Base-by-base conservation (phyloP, 2,329 filamentous ascomycete genomes). In the Colletotrichum sojae region DNA sequence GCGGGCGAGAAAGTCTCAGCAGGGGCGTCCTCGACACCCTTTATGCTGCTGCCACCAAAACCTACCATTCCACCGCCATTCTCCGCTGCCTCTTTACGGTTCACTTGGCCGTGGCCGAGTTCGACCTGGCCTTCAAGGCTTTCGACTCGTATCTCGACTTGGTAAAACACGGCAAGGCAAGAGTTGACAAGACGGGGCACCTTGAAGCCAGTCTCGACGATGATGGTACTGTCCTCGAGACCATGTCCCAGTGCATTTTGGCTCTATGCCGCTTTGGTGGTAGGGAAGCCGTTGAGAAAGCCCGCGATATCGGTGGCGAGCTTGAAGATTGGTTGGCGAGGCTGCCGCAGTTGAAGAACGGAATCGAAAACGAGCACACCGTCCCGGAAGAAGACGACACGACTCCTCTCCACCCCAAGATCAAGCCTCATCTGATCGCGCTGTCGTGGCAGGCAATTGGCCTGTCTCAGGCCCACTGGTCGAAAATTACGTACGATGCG, bases 101-200 rank as follows among this genome's bases (percentile, higher is more conserved):
- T 2, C 96, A 99, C 78, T 85, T 95, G 18, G 89, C 94, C 2
- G 85, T 98, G 18, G 94, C 94, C 9, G 95, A 99, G 74, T 98
- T 98, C 73, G 94, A 97, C 64, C 84, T 98, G 56, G 95, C 95
- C 1, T 91, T 97, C 78, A 94, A 94, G 76, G 93, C 96, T 0
- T 93, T 98, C 71, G 92, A 97, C 78, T 95, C 95, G 0, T 99
- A 98, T 78, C 84, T 97, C 45, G 93, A 97, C 63, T 93, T 99
- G 72, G 89, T 97, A 63, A 92, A 91, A 71, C 92, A 92, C 76
- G 94, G 92, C 65, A 97, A 95, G 80, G 93, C 94, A 20, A 89
- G 95, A 48, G 90, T 94, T 3, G 90, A 93, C 74, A 97, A 97
- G 81, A 90, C 89, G 1, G 91, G 93, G 2, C 88, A 94, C 73